Evolutionary conservation across 148 eudicot species (phyloP), one percentile per base, ranked within the genome.

Genomic region (Amaranthus hypochondriacus): DNA sequence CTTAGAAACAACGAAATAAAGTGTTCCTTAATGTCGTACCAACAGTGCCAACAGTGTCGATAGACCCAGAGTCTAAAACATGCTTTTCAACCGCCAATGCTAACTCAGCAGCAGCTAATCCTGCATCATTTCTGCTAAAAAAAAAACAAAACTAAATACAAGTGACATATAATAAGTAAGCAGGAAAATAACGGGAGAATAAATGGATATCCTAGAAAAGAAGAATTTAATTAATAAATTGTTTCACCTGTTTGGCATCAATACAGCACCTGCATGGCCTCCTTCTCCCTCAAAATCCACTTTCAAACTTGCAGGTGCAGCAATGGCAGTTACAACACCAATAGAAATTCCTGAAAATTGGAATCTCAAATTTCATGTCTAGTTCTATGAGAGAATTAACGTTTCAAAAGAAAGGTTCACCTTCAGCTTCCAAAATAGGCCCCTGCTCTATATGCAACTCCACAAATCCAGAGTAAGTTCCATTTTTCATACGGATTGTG

Each of bases 391-490:
- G 50, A 28, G 15, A 1, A 47, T 63, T 1, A 62, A 57, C 5
- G 28, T 48, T 47, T 13, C 47, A 9, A 42, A 49, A 46, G 46
- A 79, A 56, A 44, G 8, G 42, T 57, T 57, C 69, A 92, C 98
- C 97, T 88, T 94, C 96, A 75, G 84, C 87, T 85, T 94, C 98
- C 68, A 94, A 85, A 71, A 90, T 81, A 50, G 98, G 98, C 70
- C 98, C 98, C 79, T 94, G 98, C 81, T 94, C 98, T 78, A 94
- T 94, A 77, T 94, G 98, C 87, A 94, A 82, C 86, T 92, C 97
- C 21, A 92, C 81, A 77, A 94, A 94, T 81, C 93, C 93, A 44
- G 92, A 87, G 69, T 92, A 94, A 69, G 68, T 81, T 78, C 88
- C 90, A 44, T 82, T 83, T 67, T 85, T 69, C 49, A 89, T 58